phyloP scores from a whole-genome alignment of 1,139 yeast species.

The Lodderomyces margitis region DNA sequence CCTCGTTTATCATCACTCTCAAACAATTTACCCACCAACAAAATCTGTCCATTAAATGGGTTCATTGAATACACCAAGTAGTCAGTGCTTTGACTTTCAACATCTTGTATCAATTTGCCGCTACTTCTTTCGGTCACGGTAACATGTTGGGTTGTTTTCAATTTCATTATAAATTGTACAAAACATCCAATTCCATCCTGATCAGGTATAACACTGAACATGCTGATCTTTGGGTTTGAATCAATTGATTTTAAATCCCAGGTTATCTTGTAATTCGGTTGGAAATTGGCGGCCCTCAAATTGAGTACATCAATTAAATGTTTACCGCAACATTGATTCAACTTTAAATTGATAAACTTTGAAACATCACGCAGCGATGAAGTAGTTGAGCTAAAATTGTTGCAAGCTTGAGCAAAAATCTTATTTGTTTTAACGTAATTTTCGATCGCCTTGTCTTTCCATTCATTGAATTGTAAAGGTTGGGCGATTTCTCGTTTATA shows the following conservation, averaged over 20 bases:
- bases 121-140: conserved; percentile 38
- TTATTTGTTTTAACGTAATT: conserved; percentile 42
- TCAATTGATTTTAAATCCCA: conserved; percentile 80
- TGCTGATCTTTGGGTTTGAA: conserved; percentile 66
- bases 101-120: conserved; percentile 32
- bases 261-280: conserved; percentile 55
- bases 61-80: conserved; percentile 76
- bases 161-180: conserved; percentile 74
- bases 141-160: conserved; percentile 71
- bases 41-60: conserved; percentile 63
- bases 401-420: conserved; percentile 44
- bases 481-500: conserved; percentile 42
- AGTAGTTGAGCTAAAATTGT: conserved; percentile 18
- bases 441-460: conserved; percentile 47
- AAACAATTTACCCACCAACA: conserved; percentile 77
- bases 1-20: conserved; percentile 54
- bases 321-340: conserved; percentile 34
- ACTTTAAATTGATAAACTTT: conserved; percentile 28
- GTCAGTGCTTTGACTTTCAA: conserved; percentile 63
- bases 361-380: conserved; percentile 12
- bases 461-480: conserved; percentile 37
- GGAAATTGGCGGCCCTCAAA: conserved; percentile 43
- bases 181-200: conserved; percentile 63
- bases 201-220: conserved; percentile 63
- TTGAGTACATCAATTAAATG: conserved; percentile 32